Evolutionary conservation across 371 early-diverging fungal species (phyloP).

Genomic region (Rhizopus arrhizus): DNA sequence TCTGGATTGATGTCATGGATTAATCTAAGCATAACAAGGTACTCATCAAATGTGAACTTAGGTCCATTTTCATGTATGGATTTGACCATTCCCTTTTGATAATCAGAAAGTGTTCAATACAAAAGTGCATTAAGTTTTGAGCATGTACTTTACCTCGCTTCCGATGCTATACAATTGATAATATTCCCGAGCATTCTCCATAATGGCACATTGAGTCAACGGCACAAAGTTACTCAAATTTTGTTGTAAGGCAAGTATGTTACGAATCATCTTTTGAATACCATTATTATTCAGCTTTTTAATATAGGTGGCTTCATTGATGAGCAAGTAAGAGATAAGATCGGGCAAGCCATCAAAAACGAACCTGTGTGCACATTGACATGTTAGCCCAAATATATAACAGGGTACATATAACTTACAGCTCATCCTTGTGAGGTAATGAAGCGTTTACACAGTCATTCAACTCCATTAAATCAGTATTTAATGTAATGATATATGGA

Average conservation of each 20-base stretch:
- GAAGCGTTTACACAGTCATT: conserved; percentile 74
- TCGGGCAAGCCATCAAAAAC: conserved; percentile 83
- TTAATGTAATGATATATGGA: conserved; percentile 80
- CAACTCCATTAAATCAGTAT: conserved; percentile 73
- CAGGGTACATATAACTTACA: conserved; percentile 35
- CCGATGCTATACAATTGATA: conserved; percentile 72
- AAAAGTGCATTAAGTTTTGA: neutral
- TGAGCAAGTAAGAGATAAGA: conserved; percentile 72
- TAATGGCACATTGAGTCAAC: conserved; percentile 61
- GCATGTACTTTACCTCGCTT: conserved; percentile 44
- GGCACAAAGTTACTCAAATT: conserved; percentile 80
- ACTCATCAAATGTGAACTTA: conserved; percentile 53
- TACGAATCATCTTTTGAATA: conserved; percentile 78
- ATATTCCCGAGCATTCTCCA: conserved; percentile 74
- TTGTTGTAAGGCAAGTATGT: conserved; percentile 84
- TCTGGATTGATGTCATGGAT: conserved; percentile 45
- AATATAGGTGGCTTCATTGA: conserved; percentile 73
- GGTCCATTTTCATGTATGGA: conserved; percentile 51
- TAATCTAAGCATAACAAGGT: conserved; percentile 45
- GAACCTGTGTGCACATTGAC: conserved; percentile 48
- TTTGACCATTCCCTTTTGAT: conserved; percentile 34
- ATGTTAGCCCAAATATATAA: neutral
- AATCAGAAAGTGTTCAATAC: neutral
- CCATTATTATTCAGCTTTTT: conserved; percentile 75
- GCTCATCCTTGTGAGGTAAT: conserved; percentile 65